These are phyloP conservation scores for Penicillium turbatum DNA, from an alignment of 495 filamentous ascomycete genomes.

Conservation along the genomic window DNA sequence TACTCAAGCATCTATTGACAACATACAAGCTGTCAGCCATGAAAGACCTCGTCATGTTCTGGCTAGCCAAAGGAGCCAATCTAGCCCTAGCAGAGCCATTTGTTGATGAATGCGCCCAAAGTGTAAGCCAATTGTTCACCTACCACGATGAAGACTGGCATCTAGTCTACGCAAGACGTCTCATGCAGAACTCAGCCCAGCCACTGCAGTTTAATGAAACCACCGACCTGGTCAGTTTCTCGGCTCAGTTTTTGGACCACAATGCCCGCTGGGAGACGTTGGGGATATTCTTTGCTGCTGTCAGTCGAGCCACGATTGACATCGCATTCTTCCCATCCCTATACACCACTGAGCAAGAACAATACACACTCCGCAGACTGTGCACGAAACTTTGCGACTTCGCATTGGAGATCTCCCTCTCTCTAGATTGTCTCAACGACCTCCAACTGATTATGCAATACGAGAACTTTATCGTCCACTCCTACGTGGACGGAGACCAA, in stretches of 20 bases:
- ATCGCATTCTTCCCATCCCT: constrained; percentile 30
- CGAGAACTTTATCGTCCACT: constrained; percentile 45
- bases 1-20: constrained; percentile 22
- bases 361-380: constrained; percentile 26
- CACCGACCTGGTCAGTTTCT: constrained; percentile 25
- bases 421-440: constrained; percentile 43
- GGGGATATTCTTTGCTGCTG: constrained; percentile 37
- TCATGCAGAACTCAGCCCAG: constrained; percentile 33
- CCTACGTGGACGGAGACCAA: constrained; percentile 43
- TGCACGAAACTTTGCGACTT: constrained; percentile 30
- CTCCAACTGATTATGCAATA: constrained; percentile 43
- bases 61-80: constrained; percentile 34
- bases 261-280: constrained; percentile 42
- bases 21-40: constrained; percentile 23
- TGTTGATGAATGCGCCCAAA: constrained; percentile 25
- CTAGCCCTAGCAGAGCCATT: constrained; percentile 34
- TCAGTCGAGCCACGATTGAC: constrained; percentile 36
- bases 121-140: constrained; percentile 25
- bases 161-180: constrained; percentile 26
- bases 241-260: constrained; percentile 31
- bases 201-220: constrained; percentile 23
- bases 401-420: constrained; percentile 36
- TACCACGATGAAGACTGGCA: constrained; percentile 28
- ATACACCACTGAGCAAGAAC: constrained; percentile 27
- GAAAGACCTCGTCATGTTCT: constrained; percentile 30